phyloP scores from a whole-genome alignment of 2,329 filamentous ascomycete genomes.

The Hypomyces perniciosus region DNA sequence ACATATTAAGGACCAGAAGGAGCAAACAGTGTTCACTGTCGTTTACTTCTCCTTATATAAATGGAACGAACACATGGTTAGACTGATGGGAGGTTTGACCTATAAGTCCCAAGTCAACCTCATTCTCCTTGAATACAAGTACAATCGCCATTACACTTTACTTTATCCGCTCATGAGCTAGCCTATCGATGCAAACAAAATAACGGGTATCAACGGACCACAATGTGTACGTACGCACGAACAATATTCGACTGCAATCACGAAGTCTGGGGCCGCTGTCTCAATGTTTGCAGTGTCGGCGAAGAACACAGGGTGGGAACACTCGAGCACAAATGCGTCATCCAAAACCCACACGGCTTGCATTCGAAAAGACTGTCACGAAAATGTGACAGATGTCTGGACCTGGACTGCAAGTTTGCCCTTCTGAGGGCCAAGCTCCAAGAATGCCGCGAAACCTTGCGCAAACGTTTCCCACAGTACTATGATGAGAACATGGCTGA shows the following conservation, averaged over 20 bases:
- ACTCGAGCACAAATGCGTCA: slow-evolving; percentile 15
- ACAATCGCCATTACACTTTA: too few species aligned
- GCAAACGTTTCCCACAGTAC: not conserved
- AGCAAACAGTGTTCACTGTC: not conserved
- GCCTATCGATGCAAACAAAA: not conserved
- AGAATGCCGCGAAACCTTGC: slow-evolving; percentile 9
- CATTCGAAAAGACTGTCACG: slow-evolving; percentile 16
- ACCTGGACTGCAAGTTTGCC: slow-evolving; percentile 15
- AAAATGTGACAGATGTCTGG: slow-evolving; percentile 21
- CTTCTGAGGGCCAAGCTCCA: slow-evolving; percentile 15
- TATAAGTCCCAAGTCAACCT: too few species aligned
- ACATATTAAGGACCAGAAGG: not conserved
- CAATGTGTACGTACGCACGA: slow-evolving; percentile 25
- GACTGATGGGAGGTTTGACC: too few species aligned
- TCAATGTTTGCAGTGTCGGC: slow-evolving; percentile 18
- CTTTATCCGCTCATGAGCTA: too few species aligned
- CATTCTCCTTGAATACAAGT: too few species aligned
- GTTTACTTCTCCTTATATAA: not conserved
- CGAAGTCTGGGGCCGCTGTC: slow-evolving; percentile 20
- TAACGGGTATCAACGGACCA: not conserved
- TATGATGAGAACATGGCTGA: not conserved
- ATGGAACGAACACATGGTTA: too few species aligned
- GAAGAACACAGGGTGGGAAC: slow-evolving; percentile 13
- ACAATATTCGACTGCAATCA: slow-evolving; percentile 23
- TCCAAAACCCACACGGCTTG: slow-evolving; percentile 18